Conservation (phyloP, 768 basidiomycete genomes). For the Suillus fuscotomentosus region DNA sequence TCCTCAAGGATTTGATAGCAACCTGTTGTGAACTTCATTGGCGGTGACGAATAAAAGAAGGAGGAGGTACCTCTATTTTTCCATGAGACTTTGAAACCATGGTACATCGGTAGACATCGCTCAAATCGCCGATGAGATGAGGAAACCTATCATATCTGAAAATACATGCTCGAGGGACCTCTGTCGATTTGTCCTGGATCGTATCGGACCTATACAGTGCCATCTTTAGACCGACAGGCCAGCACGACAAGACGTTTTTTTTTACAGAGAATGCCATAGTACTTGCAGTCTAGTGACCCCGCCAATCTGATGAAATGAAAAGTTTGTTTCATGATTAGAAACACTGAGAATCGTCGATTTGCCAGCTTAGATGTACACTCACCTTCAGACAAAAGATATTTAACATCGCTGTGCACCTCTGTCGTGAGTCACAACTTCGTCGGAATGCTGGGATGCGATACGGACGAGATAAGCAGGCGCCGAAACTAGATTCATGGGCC, state of each 20-base stretch:
- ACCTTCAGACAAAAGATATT: not conserved
- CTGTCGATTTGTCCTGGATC: not conserved
- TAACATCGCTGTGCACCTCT: not conserved
- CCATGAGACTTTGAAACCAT: slow-evolving; percentile 1
- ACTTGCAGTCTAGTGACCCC: not conserved
- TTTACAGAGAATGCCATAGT: slow-evolving; percentile 1
- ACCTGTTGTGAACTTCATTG: not conserved
- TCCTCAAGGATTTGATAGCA: not conserved
- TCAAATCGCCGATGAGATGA: not conserved
- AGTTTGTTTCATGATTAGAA: not conserved
- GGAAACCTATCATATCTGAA: not conserved
- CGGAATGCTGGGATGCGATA: not conserved
- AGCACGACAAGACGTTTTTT: not conserved
- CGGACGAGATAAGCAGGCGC: not conserved
- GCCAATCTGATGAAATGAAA: not conserved
- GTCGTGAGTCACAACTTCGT: not conserved
- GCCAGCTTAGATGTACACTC: not conserved
- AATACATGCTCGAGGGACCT: not conserved
- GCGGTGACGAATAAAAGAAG: not conserved
- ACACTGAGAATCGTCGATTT: not conserved
- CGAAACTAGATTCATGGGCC: not conserved
- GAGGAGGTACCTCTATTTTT: not conserved
- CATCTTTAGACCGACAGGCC: not conserved
- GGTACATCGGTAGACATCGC: slow-evolving; percentile 3
- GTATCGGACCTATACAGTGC: not conserved